Evolutionary conservation across 73 alveolate genomes (phyloP), one percentile per base, ranked within the genome.

Genomic region (Tetrahymena borealis): DNA sequence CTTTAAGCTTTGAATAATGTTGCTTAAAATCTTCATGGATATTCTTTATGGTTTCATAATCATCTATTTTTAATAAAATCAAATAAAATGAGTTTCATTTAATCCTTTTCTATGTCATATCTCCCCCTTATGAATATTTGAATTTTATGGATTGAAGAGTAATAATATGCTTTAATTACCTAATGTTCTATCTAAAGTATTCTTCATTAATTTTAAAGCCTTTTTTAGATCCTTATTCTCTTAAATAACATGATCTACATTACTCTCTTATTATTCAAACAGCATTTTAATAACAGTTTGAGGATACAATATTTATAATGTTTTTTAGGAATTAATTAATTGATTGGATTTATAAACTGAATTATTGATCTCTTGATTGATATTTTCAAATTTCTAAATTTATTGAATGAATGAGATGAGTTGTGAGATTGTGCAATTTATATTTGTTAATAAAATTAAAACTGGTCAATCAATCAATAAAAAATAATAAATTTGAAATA

Each of bases 11-110:
- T 90, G 79, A 60, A 90, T 92, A 90, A 40, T 92, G 94, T 7
- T 79, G 95, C 90, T 92, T 92, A 38, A 37, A 90, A 37, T 92
- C 94, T 92, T 92, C 95, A 85, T 92, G 95, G 37, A 92, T 90
- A 18, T 38, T 85, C 28, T 40, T 36, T 12, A 92, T 39, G 2
- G 39, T 32, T 79, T 92, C 95, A 78, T 92, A 37, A 78, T 92
- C 95, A 20, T 60, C 85, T 60, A 40, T 41, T 41, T 41, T 41
- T 7, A 41, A 41, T 7, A 18, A 31, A 41, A 41, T 5, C 16
- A 18, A 41, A 41, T 41, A 11, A 40, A 40, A 3, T 40, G 18
- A 7, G 78, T 41, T 18, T 3, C 7, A 41, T n/a, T n/a, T n/a
- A n/a, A n/a, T n/a, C n/a, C n/a, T n/a, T n/a, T n/a, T n/a, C n/a